Percentiles rank a stretch among this genome's conserved stretches.
phyloP scores from a whole-genome alignment of 305 asterid genomes.

The Rubia occidens region DNA sequence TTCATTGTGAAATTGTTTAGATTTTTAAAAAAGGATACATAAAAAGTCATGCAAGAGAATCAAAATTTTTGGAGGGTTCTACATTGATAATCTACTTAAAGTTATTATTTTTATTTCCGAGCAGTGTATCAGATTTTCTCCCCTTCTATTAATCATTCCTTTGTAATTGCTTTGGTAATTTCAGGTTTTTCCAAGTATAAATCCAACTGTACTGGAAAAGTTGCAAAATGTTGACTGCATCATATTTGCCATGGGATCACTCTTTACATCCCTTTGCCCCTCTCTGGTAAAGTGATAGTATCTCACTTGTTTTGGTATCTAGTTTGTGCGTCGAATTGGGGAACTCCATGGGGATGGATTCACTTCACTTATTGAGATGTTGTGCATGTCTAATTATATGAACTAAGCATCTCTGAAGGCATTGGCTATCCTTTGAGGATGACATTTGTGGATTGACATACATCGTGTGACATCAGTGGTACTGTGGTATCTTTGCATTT shows the following conservation, averaged over 20 bases:
- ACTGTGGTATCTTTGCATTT: background rate
- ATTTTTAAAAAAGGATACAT: background rate
- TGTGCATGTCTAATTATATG: background rate
- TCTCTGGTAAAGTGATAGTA: conserved; percentile 54
- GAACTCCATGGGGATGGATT: background rate
- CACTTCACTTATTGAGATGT: background rate
- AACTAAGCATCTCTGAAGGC: background rate
- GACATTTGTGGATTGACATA: background rate
- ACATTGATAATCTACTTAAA: background rate
- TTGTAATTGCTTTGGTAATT: conserved; percentile 1
- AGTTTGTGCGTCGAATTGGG: background rate
- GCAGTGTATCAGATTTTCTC: background rate
- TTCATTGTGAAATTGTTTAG: background rate
- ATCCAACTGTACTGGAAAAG: conserved; percentile 67
- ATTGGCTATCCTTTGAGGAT: background rate
- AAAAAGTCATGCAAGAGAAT: background rate
- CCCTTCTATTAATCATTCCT: background rate
- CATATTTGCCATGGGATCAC: conserved; percentile 89
- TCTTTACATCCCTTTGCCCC: conserved; percentile 90
- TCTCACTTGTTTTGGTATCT: background rate
- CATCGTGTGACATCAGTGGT: background rate
- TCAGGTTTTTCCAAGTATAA: conserved; percentile 82
- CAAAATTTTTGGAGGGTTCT: background rate
- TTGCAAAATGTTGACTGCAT: conserved; percentile 71
- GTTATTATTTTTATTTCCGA: background rate